Percentiles rank a stretch among this genome's conserved stretches.
Conservation (phyloP, 148 eudicot genomes). For the Amaranthus palmeri region DNA sequence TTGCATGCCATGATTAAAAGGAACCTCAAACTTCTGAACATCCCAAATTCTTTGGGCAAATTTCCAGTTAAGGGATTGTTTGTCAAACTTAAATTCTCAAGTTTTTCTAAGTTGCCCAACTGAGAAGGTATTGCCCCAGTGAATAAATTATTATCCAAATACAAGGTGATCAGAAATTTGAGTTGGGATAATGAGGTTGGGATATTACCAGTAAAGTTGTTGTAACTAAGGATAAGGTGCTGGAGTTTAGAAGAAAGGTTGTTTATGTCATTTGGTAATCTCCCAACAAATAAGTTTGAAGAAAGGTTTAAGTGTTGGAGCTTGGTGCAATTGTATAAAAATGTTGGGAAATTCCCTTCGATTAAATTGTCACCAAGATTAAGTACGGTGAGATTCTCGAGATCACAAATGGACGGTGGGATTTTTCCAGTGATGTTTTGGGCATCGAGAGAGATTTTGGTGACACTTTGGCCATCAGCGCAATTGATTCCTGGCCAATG, state of each 20-base stretch:
- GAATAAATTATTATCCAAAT: slow-evolving; percentile 38
- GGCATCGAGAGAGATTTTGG: too few relatives aligned
- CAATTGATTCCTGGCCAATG: too few relatives aligned
- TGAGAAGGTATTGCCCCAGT: slow-evolving; percentile 59
- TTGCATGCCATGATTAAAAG: slow-evolving; percentile 38
- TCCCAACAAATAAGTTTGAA: too few relatives aligned
- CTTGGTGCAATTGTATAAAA: too few relatives aligned
- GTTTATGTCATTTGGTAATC: too few relatives aligned
- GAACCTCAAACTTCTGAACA: slow-evolving; percentile 26
- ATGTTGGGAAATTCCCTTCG: too few relatives aligned
- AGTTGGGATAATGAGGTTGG: slow-evolving; percentile 53
- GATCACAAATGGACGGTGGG: too few relatives aligned
- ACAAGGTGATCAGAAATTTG: slow-evolving; percentile 25
- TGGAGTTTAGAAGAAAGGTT: not conserved
- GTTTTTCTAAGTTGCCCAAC: slow-evolving; percentile 42
- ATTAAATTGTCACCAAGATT: too few relatives aligned
- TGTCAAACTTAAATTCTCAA: slow-evolving; percentile 31
- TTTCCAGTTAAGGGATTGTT: slow-evolving; percentile 28
- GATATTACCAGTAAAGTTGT: slow-evolving; percentile 62
- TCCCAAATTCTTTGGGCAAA: slow-evolving; percentile 48
- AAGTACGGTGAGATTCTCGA: too few relatives aligned
- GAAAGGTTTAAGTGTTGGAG: too few relatives aligned
- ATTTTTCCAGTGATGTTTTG: too few relatives aligned
- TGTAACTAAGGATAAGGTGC: slow-evolving; percentile 40
- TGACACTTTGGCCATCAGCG: too few relatives aligned